Percentiles rank a stretch among this genome's conserved stretches.
phyloP scores from a whole-genome alignment of 176 grass and related monocot species.

The Eragrostis curvula region DNA sequence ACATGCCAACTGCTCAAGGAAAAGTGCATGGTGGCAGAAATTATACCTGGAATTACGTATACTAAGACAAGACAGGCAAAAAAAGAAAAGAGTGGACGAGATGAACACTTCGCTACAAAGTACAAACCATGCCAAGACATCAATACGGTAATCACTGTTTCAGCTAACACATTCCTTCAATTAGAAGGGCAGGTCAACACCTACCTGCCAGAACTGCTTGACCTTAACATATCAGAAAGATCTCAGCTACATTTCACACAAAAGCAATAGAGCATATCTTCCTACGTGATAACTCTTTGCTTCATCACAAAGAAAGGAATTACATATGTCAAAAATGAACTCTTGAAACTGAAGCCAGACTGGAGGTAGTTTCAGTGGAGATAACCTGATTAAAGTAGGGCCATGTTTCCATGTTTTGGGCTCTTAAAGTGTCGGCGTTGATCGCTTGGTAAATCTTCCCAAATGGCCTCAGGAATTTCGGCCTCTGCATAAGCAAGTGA shows the following conservation, averaged over 20 bases:
- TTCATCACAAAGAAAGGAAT: constrained; percentile 39
- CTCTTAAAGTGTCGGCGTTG: constrained; percentile 75
- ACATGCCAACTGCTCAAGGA: not conserved
- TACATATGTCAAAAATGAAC: not conserved
- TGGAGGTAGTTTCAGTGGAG: constrained; percentile 13
- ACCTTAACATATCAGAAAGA: not conserved
- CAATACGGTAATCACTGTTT: constrained; percentile 8
- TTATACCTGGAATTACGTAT: not conserved
- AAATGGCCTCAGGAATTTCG: constrained; percentile 80
- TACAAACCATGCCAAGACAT: constrained; percentile 4
- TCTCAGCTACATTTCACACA: not conserved
- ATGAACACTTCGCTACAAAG: not conserved
- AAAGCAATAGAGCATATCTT: constrained; percentile 18
- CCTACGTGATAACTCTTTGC: constrained; percentile 1
- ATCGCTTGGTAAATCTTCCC: constrained; percentile 95
- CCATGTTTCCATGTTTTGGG: constrained; percentile 91
- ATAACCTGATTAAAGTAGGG: constrained; percentile 93
- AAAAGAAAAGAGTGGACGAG: not conserved
- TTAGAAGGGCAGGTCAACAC: not conserved
- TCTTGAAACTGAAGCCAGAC: not conserved
- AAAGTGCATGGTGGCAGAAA: not conserved
- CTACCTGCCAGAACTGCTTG: not conserved
- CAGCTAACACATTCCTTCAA: constrained; percentile 10
- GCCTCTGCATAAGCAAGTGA: constrained; percentile 60
- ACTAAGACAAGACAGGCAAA: not conserved